Percentiles rank a stretch among this genome's conserved stretches.
Conservation (phyloP, 176 grass and related monocot genomes). For the Carex myosuroides region DNA sequence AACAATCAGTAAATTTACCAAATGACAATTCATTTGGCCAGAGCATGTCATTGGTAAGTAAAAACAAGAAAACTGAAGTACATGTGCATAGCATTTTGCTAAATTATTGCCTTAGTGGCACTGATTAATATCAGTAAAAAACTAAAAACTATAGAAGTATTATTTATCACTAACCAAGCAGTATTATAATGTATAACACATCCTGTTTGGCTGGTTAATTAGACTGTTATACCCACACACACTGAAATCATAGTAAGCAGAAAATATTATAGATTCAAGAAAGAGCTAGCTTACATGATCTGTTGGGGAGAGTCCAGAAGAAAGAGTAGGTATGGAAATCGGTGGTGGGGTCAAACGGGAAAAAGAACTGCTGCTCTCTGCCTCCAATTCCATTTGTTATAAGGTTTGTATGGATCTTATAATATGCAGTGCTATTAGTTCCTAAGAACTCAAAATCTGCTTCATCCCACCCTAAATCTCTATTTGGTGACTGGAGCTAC, state of each 20-base stretch:
- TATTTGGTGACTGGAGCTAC: conserved; percentile 19
- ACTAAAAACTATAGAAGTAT: neutral
- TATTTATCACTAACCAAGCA: neutral
- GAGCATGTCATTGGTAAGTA: neutral
- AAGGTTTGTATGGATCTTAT: conserved; percentile 26
- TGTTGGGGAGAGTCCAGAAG: conserved; percentile 28
- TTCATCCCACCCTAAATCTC: conserved; percentile 11
- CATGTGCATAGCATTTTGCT: neutral
- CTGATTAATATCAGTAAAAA: no score
- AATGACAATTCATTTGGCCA: neutral
- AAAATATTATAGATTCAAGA: neutral
- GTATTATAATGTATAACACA: neutral
- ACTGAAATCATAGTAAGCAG: neutral
- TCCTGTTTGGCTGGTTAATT: neutral
- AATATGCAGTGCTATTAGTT: neutral
- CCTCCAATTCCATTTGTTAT: conserved; percentile 20
- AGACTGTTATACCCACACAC: neutral
- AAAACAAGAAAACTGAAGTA: neutral
- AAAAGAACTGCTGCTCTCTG: conserved; percentile 21
- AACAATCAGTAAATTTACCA: neutral
- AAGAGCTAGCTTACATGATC: conserved; percentile 7
- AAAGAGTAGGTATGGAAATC: conserved; percentile 32
- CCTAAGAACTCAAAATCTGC: conserved; percentile 40
- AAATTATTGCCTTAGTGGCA: neutral
- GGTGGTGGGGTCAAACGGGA: conserved; percentile 20